phyloP scores from a whole-genome alignment of 2,329 filamentous ascomycete genomes.

The Ophiostoma sp. region DNA sequence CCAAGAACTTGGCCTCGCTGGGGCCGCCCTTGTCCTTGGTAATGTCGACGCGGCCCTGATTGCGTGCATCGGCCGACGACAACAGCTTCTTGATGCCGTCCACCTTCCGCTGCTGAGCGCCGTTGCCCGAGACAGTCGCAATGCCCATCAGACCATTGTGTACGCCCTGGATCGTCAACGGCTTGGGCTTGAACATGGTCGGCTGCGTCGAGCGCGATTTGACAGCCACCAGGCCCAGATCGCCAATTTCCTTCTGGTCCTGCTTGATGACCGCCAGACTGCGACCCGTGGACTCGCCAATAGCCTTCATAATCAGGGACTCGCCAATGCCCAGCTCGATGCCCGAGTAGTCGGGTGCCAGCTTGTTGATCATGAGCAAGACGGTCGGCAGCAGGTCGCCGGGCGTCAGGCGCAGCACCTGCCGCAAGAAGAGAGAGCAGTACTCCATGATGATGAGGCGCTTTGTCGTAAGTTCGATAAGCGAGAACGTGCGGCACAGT shows the following conservation, averaged over 20 bases:
- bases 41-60: constrained; percentile 80
- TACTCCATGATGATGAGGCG: constrained; percentile 84
- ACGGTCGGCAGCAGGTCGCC: constrained; percentile 84
- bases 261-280: constrained; percentile 87
- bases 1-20: constrained; percentile 91
- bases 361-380: constrained; percentile 95
- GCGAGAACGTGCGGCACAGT: constrained; percentile 89
- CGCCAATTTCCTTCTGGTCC: constrained; percentile 94
- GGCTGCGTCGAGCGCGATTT: constrained; percentile 94
- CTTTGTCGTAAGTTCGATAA: constrained; percentile 93
- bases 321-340: constrained; percentile 98
- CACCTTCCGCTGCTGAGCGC: constrained; percentile 87
- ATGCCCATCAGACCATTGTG: constrained; percentile 86
- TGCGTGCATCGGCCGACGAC: constrained; percentile 79
- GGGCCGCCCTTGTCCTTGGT: constrained; percentile 88
- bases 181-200: constrained; percentile 97
- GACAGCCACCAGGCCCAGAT: constrained; percentile 89
- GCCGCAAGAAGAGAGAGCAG: constrained; percentile 85
- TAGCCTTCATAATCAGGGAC: constrained; percentile 97
- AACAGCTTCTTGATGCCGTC: constrained; percentile 94
- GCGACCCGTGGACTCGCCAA: constrained; percentile 89
- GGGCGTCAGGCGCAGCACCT: constrained; percentile 90
- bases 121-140: constrained; percentile 81
- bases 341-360: constrained; percentile 93
- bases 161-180: constrained; percentile 81